Evolutionary conservation across 73 alveolate species (phyloP).

Genomic region (Paramecium sonneborni): DNA sequence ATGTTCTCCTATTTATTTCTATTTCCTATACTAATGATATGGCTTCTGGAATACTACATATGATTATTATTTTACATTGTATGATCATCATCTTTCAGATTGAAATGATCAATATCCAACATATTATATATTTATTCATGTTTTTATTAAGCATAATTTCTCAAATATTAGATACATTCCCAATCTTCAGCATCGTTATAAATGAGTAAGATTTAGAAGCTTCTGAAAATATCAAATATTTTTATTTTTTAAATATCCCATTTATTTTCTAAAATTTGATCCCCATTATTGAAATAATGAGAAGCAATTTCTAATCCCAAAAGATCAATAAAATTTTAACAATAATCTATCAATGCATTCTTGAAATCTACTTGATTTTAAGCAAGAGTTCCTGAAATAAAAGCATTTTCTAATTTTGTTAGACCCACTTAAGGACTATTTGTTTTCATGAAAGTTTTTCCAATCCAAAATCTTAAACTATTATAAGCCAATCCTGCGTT

Average conservation of each 20-base stretch:
- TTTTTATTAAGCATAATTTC: not conserved
- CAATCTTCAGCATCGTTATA: not conserved
- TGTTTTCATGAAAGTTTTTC: slow-evolving; percentile 35
- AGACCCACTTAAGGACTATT: not conserved
- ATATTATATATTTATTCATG: not conserved
- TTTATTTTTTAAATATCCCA: not conserved
- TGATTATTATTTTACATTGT: not conserved
- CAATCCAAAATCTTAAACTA: slow-evolving; percentile 59
- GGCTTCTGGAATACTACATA: not conserved
- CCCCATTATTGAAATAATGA: not conserved
- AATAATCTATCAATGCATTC: not conserved
- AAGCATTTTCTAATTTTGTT: not conserved
- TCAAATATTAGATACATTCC: not conserved
- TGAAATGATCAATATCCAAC: not conserved
- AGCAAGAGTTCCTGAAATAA: not conserved
- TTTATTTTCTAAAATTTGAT: not conserved
- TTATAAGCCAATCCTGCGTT: not conserved
- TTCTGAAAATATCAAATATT: not conserved
- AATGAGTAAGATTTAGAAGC: not conserved
- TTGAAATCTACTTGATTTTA: not conserved
- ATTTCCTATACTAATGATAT: not conserved
- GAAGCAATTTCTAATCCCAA: not conserved
- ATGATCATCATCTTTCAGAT: not conserved
- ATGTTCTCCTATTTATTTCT: not conserved
- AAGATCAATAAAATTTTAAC: not conserved